phyloP scores from a whole-genome alignment of 2,329 filamentous ascomycete species.

The Cephalotrichum gorgonifer region DNA sequence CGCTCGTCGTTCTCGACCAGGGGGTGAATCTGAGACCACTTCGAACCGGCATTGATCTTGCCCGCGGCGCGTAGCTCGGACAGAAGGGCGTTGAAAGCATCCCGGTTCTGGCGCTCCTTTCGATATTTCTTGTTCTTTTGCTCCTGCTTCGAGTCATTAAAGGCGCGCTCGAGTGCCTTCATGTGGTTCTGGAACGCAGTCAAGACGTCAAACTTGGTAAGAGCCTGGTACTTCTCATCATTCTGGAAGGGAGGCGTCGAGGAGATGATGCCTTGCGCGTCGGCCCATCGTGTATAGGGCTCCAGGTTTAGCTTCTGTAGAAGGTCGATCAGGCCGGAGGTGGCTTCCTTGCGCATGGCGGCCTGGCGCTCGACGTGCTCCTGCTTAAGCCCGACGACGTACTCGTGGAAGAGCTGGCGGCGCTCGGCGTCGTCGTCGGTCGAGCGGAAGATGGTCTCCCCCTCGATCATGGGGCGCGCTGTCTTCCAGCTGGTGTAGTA shows the following conservation, averaged over 20 bases:
- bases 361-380: slow-evolving; percentile 66
- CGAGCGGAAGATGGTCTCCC: slow-evolving; percentile 89
- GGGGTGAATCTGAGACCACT: slow-evolving; percentile 76
- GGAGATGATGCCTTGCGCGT: slow-evolving; percentile 75
- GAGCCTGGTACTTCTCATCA: slow-evolving; percentile 74
- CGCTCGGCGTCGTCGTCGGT: slow-evolving; percentile 82
- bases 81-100: slow-evolving; percentile 67
- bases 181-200: slow-evolving; percentile 92
- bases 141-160: slow-evolving; percentile 84
- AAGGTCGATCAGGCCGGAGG: slow-evolving; percentile 72
- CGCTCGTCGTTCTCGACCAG: slow-evolving; percentile 70
- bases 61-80: slow-evolving; percentile 62
- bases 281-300: slow-evolving; percentile 89
- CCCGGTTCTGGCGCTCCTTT: slow-evolving; percentile 76
- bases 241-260: slow-evolving; percentile 65
- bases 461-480: slow-evolving; percentile 84
- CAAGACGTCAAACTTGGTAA: slow-evolving; percentile 84
- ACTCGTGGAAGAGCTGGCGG: slow-evolving; percentile 86
- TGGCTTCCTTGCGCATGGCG: slow-evolving; percentile 63
- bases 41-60: slow-evolving; percentile 80
- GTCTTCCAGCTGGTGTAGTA: slow-evolving; percentile 97
- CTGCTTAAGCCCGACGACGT: slow-evolving; percentile 76
- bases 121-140: slow-evolving; percentile 74
- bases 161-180: slow-evolving; percentile 78
- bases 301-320: slow-evolving; percentile 74